phyloP scores from a whole-genome alignment of 2,329 filamentous ascomycete genomes.

The Colletotrichum costaricense region DNA sequence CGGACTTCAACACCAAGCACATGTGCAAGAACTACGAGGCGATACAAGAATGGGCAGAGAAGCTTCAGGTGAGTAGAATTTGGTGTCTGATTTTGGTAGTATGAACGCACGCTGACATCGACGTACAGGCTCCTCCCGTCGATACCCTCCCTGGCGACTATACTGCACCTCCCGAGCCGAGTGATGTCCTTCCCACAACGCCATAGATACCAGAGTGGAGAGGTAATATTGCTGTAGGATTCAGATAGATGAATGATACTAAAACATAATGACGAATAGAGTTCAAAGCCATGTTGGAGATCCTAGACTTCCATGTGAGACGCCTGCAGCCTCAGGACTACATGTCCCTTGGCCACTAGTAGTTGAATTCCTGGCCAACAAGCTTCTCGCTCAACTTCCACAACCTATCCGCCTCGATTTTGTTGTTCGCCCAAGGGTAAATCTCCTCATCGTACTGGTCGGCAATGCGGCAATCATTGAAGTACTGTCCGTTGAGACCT shows the following conservation, averaged over 20 bases:
- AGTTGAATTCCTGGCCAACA: constrained; percentile 45
- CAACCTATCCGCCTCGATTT: constrained; percentile 44
- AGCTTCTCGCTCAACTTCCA: constrained; percentile 49
- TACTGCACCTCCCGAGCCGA: background rate
- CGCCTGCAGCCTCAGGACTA: too few relatives aligned
- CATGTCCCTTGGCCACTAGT: constrained; percentile 1
- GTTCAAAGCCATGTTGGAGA: background rate
- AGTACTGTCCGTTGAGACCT: constrained; percentile 42
- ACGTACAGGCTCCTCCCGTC: constrained; percentile 14
- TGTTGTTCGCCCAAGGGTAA: constrained; percentile 42
- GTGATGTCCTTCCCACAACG: constrained; percentile 14
- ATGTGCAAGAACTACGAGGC: constrained; percentile 68
- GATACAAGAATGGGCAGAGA: constrained; percentile 64
- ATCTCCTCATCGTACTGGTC: constrained; percentile 41
- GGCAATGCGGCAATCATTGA: constrained; percentile 43
- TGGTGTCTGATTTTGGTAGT: background rate
- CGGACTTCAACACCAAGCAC: constrained; percentile 72
- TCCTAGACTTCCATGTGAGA: background rate
- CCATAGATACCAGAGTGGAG: background rate
- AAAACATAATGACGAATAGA: background rate
- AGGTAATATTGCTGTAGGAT: too few relatives aligned
- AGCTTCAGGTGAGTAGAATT: constrained; percentile 53
- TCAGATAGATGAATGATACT: background rate
- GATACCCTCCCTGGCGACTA: constrained; percentile 21
- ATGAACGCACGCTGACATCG: background rate